A percentile compares a stretch with the other conserved stretches of the same genome.
Conservation (phyloP, 2,329 filamentous ascomycete species). For the Huntiella savannae region DNA sequence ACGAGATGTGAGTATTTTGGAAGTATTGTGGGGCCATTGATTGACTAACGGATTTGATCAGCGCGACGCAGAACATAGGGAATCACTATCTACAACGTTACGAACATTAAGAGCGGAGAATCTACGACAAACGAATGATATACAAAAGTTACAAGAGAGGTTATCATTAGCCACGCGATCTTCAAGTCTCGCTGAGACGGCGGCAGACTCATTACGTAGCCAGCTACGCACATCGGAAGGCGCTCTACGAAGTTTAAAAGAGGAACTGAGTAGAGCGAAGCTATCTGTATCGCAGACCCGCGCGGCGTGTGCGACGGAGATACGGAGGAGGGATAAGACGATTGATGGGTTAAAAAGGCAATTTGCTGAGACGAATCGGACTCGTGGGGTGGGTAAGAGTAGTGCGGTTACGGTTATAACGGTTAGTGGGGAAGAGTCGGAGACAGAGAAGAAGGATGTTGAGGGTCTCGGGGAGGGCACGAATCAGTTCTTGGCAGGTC, state of each 20-base stretch:
- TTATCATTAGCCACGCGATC: conserved; percentile 35
- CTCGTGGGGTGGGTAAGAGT: conserved; percentile 35
- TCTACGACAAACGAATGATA: conserved; percentile 50
- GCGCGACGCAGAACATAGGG: conserved; percentile 79
- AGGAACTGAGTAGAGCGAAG: conserved; percentile 66
- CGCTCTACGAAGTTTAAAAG: conserved; percentile 56
- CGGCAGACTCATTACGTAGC: conserved; percentile 48
- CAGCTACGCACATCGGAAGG: conserved; percentile 58
- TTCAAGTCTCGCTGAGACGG: conserved; percentile 41
- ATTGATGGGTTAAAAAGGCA: conserved; percentile 80
- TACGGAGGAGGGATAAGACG: conserved; percentile 76
- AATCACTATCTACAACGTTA: conserved; percentile 61
- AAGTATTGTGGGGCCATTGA: not conserved
- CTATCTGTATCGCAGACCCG: conserved; percentile 65
- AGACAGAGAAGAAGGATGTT: conserved; percentile 22
- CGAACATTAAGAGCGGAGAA: conserved; percentile 58
- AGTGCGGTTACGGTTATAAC: conserved; percentile 36
- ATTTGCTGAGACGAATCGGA: conserved; percentile 50
- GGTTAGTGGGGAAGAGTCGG: conserved; percentile 33
- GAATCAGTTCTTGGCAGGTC: conserved; percentile 70
- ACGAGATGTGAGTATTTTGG: conserved; percentile 49
- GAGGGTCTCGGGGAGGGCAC: conserved; percentile 68
- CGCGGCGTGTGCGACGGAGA: conserved; percentile 72
- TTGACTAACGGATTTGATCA: conserved; percentile 19
- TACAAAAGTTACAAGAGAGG: conserved; percentile 38